phyloP scores from a whole-genome alignment of 1,284 basidiomycete species.

The Rhodotorula glutinis region DNA sequence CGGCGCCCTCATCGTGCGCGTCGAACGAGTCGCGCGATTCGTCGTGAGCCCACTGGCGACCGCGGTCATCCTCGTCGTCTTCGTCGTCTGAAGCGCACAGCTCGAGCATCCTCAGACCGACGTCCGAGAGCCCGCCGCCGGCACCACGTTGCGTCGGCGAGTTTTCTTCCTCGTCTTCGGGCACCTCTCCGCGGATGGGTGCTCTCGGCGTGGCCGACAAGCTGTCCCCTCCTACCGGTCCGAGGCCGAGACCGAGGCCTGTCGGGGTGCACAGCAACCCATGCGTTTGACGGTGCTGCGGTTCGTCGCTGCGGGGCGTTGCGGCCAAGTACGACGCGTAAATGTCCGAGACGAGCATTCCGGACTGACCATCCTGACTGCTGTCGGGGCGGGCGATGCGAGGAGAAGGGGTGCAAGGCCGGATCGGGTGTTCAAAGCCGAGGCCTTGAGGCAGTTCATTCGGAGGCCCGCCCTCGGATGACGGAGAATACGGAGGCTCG shows the following conservation, averaged over 20 bases:
- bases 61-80: not conserved
- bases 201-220: not conserved
- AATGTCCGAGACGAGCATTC: constrained; percentile 15
- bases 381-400: not conserved
- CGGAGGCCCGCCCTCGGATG: no score
- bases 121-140: not conserved
- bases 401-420: constrained; percentile 7
- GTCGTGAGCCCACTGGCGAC: not conserved
- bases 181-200: constrained; percentile 4
- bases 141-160: constrained; percentile 20
- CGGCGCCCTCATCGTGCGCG: not conserved
- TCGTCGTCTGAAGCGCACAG: constrained; percentile 15
- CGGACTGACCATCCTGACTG: not conserved
- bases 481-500: not conserved
- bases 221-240: not conserved
- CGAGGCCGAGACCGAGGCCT: not conserved
- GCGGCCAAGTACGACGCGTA: constrained; percentile 27
- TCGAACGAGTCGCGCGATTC: not conserved
- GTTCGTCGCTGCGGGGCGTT: constrained; percentile 13
- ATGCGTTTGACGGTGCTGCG: constrained; percentile 18
- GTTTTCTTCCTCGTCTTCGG: constrained; percentile 13
- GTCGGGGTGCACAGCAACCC: not conserved
- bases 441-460: not conserved
- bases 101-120: constrained; percentile 28
- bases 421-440: not conserved